A percentile compares a stretch with the other conserved stretches of the same genome.
phyloP scores from a whole-genome alignment of 139 green algal species.

The Chlorella sp. region DNA sequence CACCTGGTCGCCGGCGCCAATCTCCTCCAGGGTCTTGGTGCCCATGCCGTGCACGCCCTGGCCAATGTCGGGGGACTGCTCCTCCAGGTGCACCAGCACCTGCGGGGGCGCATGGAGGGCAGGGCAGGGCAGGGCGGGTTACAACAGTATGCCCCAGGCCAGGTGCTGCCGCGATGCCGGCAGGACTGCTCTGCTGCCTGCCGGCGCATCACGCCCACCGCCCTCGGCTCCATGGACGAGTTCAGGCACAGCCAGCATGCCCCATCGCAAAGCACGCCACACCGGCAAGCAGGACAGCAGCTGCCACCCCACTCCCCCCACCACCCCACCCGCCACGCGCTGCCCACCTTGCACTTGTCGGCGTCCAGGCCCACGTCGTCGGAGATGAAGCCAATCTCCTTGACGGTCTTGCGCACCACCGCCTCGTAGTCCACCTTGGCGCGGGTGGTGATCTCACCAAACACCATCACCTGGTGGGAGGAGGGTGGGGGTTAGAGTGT shows the following conservation, averaged over 20 bases:
- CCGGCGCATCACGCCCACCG: no score
- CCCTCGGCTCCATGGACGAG: no score
- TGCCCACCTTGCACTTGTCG: conserved; percentile 80
- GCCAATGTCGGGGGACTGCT: conserved; percentile 99
- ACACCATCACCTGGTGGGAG: conserved; percentile 91
- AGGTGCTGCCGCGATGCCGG: background rate
- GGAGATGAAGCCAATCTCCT: conserved; percentile 95
- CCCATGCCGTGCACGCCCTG: conserved; percentile 98
- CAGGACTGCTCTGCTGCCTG: no score
- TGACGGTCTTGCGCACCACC: conserved; percentile 73
- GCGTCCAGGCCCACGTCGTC: conserved; percentile 94
- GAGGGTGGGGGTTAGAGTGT: no score
- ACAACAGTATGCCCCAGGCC: background rate
- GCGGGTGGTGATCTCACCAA: conserved; percentile 99
- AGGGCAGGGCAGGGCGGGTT: background rate
- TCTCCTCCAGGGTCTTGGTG: conserved; percentile 98
- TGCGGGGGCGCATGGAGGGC: background rate
- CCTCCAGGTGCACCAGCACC: conserved; percentile 97
- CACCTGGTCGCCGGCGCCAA: conserved; percentile 96
- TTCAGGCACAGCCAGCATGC: no score
- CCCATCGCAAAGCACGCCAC: no score
- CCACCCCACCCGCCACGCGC: no score
- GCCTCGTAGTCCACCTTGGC: conserved; percentile 99
- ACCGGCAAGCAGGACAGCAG: conserved; percentile 88
- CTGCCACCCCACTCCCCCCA: no score